Percentiles rank a stretch among this genome's conserved stretches.
These are phyloP conservation scores for Venturia pyrina DNA, from an alignment of 2,329 filamentous ascomycete genomes.

Conservation along the genomic window DNA sequence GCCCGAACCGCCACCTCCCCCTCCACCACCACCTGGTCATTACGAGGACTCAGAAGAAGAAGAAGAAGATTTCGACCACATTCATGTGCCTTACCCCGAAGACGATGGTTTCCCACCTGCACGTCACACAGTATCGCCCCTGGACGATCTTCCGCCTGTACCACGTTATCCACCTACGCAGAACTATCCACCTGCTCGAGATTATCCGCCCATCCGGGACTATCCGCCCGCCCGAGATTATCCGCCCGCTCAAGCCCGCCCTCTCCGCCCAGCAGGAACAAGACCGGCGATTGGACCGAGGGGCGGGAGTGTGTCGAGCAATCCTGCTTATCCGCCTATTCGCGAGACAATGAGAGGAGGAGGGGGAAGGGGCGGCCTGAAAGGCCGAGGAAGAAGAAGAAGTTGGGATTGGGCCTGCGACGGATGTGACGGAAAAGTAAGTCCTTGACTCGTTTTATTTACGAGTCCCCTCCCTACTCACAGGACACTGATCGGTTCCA, in stretches of 20 bases:
- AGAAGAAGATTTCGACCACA: background rate
- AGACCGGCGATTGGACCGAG: background rate
- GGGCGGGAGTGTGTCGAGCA: background rate
- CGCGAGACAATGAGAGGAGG: background rate
- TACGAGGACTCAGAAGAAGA: background rate
- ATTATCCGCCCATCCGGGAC: background rate
- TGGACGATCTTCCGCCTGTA: background rate
- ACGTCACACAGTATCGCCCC: background rate
- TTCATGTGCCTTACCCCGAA: background rate
- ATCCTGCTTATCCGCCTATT: background rate
- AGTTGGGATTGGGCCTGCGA: constrained; percentile 3
- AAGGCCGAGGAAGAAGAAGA: background rate
- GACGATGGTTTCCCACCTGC: background rate
- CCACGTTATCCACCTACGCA: background rate
- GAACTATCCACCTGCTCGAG: background rate
- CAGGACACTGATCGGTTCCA: background rate
- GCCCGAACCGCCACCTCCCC: background rate
- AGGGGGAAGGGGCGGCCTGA: background rate
- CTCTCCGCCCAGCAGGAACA: background rate
- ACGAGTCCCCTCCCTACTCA: background rate
- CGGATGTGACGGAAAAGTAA: background rate
- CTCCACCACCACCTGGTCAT: background rate
- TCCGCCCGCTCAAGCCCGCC: background rate
- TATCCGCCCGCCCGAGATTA: background rate
- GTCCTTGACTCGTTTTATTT: background rate